These are phyloP conservation scores for Starmerella floris DNA, from an alignment of 805 yeast species.

Conservation along the genomic window DNA sequence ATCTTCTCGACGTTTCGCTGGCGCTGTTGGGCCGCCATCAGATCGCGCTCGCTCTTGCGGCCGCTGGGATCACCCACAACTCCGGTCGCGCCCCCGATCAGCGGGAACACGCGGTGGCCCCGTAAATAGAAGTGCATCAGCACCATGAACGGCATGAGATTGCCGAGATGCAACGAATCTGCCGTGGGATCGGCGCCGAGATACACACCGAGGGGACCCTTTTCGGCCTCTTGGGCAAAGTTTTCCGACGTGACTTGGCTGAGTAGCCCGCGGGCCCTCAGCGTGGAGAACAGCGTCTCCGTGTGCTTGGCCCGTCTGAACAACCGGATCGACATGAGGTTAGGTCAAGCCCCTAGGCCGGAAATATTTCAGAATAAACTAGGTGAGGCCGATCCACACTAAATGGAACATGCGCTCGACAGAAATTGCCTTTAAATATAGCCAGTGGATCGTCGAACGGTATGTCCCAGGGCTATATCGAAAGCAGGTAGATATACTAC, in stretches of 20 bases:
- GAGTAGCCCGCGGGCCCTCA: slow-evolving; percentile 37
- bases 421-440: no score
- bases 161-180: slow-evolving; percentile 76
- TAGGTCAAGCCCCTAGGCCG: no score
- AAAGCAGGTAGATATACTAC: no score
- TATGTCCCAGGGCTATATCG: no score
- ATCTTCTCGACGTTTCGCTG: slow-evolving; percentile 46
- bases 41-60: slow-evolving; percentile 56
- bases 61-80: slow-evolving; percentile 96
- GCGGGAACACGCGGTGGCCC: slow-evolving; percentile 72
- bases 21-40: slow-evolving; percentile 42
- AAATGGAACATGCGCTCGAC: no score
- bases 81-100: slow-evolving; percentile 77
- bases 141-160: slow-evolving; percentile 73
- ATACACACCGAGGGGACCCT: slow-evolving; percentile 45
- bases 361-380: neutral
- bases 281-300: slow-evolving; percentile 30
- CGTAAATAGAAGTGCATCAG: slow-evolving; percentile 68
- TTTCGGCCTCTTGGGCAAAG: slow-evolving; percentile 19
- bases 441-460: no score
- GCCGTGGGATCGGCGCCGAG: slow-evolving; percentile 98
- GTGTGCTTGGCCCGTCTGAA: slow-evolving; percentile 1
- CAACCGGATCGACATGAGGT: neutral
- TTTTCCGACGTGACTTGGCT: slow-evolving; percentile 26
- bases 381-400: no score